Conservation (phyloP, 495 filamentous ascomycete species). For the Neurospora africana region DNA sequence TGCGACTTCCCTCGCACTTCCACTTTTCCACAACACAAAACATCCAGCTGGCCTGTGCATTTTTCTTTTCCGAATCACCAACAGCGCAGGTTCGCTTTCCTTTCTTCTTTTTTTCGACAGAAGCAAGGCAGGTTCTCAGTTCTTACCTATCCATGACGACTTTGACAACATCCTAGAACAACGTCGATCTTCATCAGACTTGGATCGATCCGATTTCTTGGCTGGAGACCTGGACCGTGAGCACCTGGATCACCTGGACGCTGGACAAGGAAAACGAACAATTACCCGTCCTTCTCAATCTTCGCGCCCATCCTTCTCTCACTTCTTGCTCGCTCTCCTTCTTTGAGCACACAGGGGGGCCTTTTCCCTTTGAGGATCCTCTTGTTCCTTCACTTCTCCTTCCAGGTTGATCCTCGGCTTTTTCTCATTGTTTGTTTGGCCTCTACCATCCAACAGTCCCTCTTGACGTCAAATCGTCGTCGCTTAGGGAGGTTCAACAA, state of each 20-base stretch:
- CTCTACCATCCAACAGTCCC: conserved; percentile 1
- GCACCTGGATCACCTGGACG: background rate
- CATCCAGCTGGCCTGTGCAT: background rate
- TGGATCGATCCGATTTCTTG: background rate
- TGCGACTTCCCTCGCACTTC: background rate
- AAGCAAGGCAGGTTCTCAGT: background rate
- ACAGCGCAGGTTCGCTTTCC: background rate
- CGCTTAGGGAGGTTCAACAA: background rate
- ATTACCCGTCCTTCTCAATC: background rate
- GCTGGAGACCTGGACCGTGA: background rate
- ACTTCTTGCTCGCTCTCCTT: conserved; percentile 13
- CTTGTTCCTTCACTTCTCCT: conserved; percentile 17
- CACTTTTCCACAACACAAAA: background rate
- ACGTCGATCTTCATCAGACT: background rate
- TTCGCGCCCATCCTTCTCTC: conserved; percentile 19
- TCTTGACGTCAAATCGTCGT: background rate
- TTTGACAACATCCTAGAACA: background rate
- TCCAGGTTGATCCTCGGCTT: conserved; percentile 45
- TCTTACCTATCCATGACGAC: background rate
- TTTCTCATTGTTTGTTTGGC: conserved; percentile 18
- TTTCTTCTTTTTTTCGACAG: background rate
- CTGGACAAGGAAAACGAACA: background rate
- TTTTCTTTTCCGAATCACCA: background rate
- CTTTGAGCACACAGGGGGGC: background rate
- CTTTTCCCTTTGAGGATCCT: background rate